Base-by-base conservation (phyloP, 2,329 filamentous ascomycete genomes). In the Neopestalotiopsis sp. region DNA sequence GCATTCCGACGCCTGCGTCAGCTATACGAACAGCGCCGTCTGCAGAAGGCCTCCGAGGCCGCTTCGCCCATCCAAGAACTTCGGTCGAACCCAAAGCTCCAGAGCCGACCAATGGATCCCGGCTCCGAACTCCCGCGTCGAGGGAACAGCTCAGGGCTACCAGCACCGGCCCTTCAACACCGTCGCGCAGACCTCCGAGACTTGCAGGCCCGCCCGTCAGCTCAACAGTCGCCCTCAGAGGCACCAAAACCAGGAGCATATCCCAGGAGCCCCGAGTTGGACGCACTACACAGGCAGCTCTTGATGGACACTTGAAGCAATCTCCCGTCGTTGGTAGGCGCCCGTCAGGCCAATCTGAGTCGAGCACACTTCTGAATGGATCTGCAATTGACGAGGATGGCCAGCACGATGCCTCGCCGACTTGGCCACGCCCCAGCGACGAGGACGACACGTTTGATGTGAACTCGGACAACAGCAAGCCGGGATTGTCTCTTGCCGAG, bases 401-500 rank as follows among this genome's bases (percentile, higher is more conserved):
- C 52, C 58, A 68, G 14, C 49, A 59, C 28, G 69, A 74, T 24
- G 71, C 71, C 34, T 73, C 74, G 24, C 75, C 74, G 9, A 71
- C 75, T 4, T 66, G 75, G 59, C 60, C 70, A 40, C 71, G 70
- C 45, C 71, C 73, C 17, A 61, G 68, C 6, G 71, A 72, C 4
- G 74, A 77, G 28, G 68, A 68, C 4, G 65, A 72, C 38, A 74
- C 75, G 17, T 77, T 76, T 49, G 76, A 78, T 66, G 34, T 71
- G 2, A 68, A 69, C 34, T 66, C 72, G 2, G 68, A 71, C 14
- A 58, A 71, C 14, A 71, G 67, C 52, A 76, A 71, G 57, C 69
- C 74, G 14, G 72, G 69, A n/a, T 84, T 88, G 65, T 95, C 93
- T 0, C 84, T 98, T 4, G 90, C 92, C 0, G 95, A 98, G 74